These are phyloP conservation scores for Russula ochroleuca DNA, from an alignment of 768 basidiomycete genomes.

Conservation along the genomic window DNA sequence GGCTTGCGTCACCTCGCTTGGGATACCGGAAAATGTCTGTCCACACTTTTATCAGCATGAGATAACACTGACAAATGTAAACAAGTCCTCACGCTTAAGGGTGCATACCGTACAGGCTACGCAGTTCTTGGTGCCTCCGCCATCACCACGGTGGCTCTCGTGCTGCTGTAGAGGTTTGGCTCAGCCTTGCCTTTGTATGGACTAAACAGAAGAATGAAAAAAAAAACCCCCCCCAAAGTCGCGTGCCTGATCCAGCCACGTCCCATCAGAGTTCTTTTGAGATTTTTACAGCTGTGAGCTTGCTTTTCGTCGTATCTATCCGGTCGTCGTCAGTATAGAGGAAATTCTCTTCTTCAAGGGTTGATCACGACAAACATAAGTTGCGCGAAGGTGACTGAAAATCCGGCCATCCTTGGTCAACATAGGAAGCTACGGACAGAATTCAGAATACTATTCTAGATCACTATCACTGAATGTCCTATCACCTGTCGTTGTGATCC, in stretches of 20 bases:
- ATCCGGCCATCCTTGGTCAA: not conserved
- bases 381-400: not conserved
- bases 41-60: not conserved
- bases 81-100: constrained; percentile 74
- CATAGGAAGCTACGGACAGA: not conserved
- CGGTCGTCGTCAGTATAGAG: no score
- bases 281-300: not conserved
- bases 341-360: not conserved
- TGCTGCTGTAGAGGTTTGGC: constrained; percentile 40
- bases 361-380: not conserved
- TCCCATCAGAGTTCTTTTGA: not conserved
- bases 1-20: constrained; percentile 87
- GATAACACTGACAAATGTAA: not conserved
- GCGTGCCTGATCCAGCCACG: not conserved
- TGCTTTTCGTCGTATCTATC: not conserved
- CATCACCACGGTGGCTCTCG: constrained; percentile 65
- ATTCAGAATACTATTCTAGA: no score
- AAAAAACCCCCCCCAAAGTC: not conserved
- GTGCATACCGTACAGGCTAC: constrained; percentile 78
- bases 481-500: no score
- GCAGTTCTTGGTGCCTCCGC: constrained; percentile 77
- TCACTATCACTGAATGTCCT: no score
- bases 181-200: not conserved
- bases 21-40: constrained; percentile 87
- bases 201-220: constrained; percentile 2